Percentiles rank a stretch among this genome's conserved stretches.
Conservation (phyloP, 805 yeast genomes). For the Monosporozyma siamensis region DNA sequence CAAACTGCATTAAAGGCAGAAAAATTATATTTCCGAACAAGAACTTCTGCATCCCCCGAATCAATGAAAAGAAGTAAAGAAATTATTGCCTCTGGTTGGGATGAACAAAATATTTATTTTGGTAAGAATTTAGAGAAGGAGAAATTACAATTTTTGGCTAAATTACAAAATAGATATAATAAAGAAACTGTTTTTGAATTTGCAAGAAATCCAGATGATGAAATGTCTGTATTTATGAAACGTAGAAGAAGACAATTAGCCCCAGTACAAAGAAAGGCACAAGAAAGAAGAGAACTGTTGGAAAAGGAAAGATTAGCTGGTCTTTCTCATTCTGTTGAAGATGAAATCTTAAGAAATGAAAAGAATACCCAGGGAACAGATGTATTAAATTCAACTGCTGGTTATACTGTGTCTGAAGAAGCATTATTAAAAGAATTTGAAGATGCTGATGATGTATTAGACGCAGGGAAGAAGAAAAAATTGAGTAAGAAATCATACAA, state of each 20-base stretch:
- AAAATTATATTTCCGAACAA: conserved; percentile 72
- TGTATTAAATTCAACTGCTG: conserved; percentile 32
- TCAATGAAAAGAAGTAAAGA: conserved; percentile 82
- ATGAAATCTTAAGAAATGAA: conserved; percentile 51
- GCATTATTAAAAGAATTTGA: conserved; percentile 33
- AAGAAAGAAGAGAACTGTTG: conserved; percentile 54
- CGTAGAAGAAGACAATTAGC: conserved; percentile 81
- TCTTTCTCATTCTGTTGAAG: conserved; percentile 60
- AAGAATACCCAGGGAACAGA: conserved; percentile 6
- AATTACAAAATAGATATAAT: conserved; percentile 54
- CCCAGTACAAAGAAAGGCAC: conserved; percentile 72
- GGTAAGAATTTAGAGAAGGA: conserved; percentile 69
- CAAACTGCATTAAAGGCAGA: conserved; percentile 83
- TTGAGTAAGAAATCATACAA: conserved; percentile 41
- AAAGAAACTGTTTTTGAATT: conserved; percentile 95
- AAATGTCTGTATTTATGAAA: conserved; percentile 74
- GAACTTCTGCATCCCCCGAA: conserved; percentile 78
- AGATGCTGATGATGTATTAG: conserved; percentile 31
- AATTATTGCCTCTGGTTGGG: conserved; percentile 72
- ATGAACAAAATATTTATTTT: conserved; percentile 71
- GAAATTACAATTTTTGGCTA: conserved; percentile 61
- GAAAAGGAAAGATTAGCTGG: conserved; percentile 73
- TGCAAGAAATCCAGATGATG: conserved; percentile 54
- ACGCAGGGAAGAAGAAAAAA: conserved; percentile 15
- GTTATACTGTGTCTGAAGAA: conserved; percentile 37